These are phyloP conservation scores for Ormosia semicastrata DNA, from an alignment of 306 rosid genomes.

Conservation along the genomic window DNA sequence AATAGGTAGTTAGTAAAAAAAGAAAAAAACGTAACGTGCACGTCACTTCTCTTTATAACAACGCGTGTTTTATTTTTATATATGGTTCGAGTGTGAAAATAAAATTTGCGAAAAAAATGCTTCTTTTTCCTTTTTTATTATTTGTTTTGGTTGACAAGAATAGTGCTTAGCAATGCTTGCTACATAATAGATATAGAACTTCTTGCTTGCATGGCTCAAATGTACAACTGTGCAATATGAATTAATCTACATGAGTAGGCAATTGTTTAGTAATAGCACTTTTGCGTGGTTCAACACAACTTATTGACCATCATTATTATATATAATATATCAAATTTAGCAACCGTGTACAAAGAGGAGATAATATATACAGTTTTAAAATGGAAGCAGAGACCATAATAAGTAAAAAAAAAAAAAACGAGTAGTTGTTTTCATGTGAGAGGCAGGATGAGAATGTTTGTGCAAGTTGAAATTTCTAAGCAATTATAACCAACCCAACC, in stretches of 20 bases:
- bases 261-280: neutral
- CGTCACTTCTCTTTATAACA: neutral
- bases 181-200: neutral
- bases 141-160: too few relatives aligned
- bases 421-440: neutral
- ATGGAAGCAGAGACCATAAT: neutral
- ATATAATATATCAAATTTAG: neutral
- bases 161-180: too few relatives aligned
- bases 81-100: neutral
- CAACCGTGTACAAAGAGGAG: neutral
- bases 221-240: neutral
- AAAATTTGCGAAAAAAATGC: neutral
- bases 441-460: neutral
- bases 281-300: neutral
- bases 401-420: too few relatives aligned
- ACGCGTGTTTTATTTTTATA: neutral
- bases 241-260: neutral
- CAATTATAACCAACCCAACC: neutral
- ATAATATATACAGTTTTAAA: neutral
- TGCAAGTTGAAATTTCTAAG: neutral
- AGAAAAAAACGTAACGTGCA: neutral
- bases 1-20: neutral
- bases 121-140: too few relatives aligned
- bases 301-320: neutral
- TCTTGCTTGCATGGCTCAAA: neutral